Conservation (phyloP, 83 land plant genomes). For the Picea abies region DNA sequence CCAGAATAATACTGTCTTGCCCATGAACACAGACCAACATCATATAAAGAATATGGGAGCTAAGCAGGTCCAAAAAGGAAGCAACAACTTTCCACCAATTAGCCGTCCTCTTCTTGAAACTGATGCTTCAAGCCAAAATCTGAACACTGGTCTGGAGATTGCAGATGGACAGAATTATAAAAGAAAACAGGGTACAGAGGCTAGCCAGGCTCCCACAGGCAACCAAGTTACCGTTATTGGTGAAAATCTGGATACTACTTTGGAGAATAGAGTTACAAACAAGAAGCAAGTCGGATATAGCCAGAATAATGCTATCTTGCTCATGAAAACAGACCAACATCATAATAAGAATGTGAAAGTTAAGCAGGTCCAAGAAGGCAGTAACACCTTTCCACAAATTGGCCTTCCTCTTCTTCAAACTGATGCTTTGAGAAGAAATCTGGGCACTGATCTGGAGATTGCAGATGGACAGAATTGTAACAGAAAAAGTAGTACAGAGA, state of each 20-base stretch:
- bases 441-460: background rate
- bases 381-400: background rate
- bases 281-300: background rate
- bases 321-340: background rate
- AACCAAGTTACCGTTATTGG: background rate
- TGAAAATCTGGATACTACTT: background rate
- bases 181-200: background rate
- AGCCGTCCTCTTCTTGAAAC: background rate
- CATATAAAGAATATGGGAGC: background rate
- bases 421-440: background rate
- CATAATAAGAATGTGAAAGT: background rate
- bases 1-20: background rate
- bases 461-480: background rate
- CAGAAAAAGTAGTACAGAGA: background rate
- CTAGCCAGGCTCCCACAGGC: background rate
- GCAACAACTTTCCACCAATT: background rate
- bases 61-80: background rate
- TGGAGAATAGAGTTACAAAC: background rate
- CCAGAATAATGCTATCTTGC: background rate
- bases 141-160: background rate
- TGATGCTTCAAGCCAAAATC: background rate
- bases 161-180: background rate
- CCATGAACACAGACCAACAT: background rate
- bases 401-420: background rate
- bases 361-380: constrained; percentile 2